Conservation (phyloP, 805 yeast genomes). For the Wickerhamomyces bovis region DNA sequence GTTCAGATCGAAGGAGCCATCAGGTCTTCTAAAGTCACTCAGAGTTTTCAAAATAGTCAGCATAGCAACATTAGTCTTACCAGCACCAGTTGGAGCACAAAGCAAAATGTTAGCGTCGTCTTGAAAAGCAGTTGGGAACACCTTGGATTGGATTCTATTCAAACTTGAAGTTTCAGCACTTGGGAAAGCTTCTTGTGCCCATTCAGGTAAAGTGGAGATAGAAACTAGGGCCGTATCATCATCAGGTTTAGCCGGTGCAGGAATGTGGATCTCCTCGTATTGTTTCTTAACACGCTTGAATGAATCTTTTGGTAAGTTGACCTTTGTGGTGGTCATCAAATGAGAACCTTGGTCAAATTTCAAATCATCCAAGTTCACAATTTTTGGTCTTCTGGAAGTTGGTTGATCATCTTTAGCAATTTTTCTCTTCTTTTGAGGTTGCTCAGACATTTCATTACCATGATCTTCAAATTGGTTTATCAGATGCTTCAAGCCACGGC, state of each 20-base stretch:
- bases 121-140: constrained; percentile 71
- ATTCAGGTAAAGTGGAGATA: constrained; percentile 62
- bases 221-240: constrained; percentile 41
- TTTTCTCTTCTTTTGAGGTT: constrained; percentile 24
- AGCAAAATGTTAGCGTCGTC: constrained; percentile 67
- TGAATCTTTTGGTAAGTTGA: constrained; percentile 79
- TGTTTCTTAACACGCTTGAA: constrained; percentile 63
- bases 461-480: constrained; percentile 35
- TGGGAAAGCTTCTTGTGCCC: constrained; percentile 80
- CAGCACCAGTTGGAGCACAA: constrained; percentile 99
- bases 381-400: constrained; percentile 35
- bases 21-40: constrained; percentile 41
- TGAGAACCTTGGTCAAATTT: constrained; percentile 70
- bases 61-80: constrained; percentile 96
- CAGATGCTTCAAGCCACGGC: constrained; percentile 34
- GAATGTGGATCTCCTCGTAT: constrained; percentile 90
- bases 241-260: constrained; percentile 61
- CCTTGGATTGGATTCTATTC: constrained; percentile 79
- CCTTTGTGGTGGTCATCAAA: constrained; percentile 57
- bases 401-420: constrained; percentile 1
- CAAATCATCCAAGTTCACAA: constrained; percentile 58
- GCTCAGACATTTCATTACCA: constrained; percentile 8
- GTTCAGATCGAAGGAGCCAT: constrained; percentile 46
- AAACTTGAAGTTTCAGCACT: constrained; percentile 55
- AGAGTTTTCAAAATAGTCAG: constrained; percentile 64